Evolutionary conservation across 2,329 filamentous ascomycete species (phyloP).

Genomic region (Lachnellula occidentalis): DNA sequence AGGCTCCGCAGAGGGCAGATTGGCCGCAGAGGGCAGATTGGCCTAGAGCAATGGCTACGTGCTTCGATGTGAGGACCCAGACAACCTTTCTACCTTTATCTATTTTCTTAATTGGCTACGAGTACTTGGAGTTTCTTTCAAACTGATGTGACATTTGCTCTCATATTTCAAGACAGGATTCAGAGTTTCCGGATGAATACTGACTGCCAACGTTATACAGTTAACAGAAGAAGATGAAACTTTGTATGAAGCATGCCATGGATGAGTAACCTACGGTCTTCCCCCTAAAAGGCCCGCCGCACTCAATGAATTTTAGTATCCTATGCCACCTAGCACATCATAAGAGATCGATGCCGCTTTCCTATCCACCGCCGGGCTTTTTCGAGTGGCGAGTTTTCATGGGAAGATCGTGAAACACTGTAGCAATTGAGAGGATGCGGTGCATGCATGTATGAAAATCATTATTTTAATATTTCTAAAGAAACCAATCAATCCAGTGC

Average conservation of each 20-base stretch:
- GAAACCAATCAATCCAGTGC: not conserved
- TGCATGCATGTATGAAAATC: not conserved
- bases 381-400: too few species aligned
- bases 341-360: not conserved
- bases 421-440: not conserved
- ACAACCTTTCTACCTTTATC: too few species aligned
- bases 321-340: not conserved
- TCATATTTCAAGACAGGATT: too few species aligned
- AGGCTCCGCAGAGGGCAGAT: too few species aligned
- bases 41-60: slow-evolving; percentile 1
- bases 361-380: too few species aligned
- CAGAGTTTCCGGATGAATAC: not conserved
- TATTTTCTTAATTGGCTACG: too few species aligned
- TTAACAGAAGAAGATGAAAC: slow-evolving; percentile 3
- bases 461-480: not conserved
- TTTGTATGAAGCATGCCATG: slow-evolving; percentile 1
- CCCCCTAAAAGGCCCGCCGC: too few species aligned
- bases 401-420: too few species aligned
- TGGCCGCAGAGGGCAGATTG: slow-evolving; percentile 2
- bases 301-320: too few species aligned
- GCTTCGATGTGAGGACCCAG: not conserved
- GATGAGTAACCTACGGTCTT: too few species aligned
- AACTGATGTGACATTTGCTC: not conserved
- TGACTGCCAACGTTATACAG: not conserved
- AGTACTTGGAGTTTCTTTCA: not conserved